Evolutionary conservation across 2,329 filamentous ascomycete genomes (phyloP), one percentile per base, ranked within the genome.

Genomic region (Fusarium nematophilum): DNA sequence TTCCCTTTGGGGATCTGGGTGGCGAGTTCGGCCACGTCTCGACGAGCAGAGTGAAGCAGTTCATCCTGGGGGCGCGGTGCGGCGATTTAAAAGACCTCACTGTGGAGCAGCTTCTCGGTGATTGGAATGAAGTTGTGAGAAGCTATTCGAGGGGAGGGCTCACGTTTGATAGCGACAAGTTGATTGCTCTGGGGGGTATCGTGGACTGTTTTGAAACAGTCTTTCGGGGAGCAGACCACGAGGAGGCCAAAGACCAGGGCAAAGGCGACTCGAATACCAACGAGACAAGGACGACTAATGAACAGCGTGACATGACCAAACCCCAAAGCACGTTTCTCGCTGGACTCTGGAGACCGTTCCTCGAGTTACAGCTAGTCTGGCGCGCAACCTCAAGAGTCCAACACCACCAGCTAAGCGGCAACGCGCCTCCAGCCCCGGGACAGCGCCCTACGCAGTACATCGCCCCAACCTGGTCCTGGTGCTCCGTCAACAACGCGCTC

Each of bases 391-490:
- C 57, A n/a, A 33, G 38, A 3, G 23, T 48, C 5, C 29, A 61
- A 8, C 18, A 9, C 15, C 31, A 39, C 3, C 29, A 34, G 14
- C 9, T 54, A 0, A 29, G 29, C 21, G 37, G 48, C 4, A 59
- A 26, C 8, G 11, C 47, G 2, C 18, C 47, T 15, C 18, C 40
- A 6, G 38, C 29, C 8, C 36, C 45, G 13, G 49, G 57, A 1
- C 36, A 37, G 14, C 37, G 53, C 3, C 37, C 48, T 0, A 4
- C 36, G 1, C 3, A 46, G 6, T 52, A 58, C 7, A 2, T 58
- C 6, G 44, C 49, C 5, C 59, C 59, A 2, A 47, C 40, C 1
- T 58, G 57, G 57, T 61, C 53, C 1, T 62, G 57, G 59, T 63
- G 37, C 26, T 63, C 59, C 4, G 4, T 63, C 8, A 54, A 54